These are phyloP conservation scores for Allium fistulosum DNA, from an alignment of 106 monocot genomes.

Conservation along the genomic window DNA sequence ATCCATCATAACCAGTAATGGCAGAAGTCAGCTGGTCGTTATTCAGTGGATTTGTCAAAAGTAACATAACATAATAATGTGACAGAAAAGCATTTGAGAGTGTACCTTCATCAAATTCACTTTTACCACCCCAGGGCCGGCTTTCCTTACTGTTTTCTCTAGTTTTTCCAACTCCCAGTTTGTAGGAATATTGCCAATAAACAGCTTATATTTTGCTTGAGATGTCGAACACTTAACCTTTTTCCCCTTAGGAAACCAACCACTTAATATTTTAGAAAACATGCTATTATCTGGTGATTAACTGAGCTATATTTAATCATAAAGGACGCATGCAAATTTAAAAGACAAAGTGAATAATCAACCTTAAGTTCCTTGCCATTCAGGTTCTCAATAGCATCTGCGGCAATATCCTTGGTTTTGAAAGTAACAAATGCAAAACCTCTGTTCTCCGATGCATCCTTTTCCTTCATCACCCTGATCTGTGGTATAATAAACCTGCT, in stretches of 20 bases:
- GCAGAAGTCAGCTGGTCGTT: too few species aligned
- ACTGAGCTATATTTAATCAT: background rate
- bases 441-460: conserved; percentile 53
- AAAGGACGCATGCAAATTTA: background rate
- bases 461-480: conserved; percentile 75
- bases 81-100: background rate
- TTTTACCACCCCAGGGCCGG: conserved; percentile 64
- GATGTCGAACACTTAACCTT: conserved; percentile 72
- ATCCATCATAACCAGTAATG: too few species aligned
- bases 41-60: too few species aligned
- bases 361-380: conserved; percentile 63
- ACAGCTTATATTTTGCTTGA: conserved; percentile 72
- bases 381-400: conserved; percentile 46
- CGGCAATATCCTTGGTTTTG: conserved; percentile 32
- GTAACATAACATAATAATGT: too few species aligned
- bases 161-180: conserved; percentile 69
- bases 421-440: conserved; percentile 74
- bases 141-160: conserved; percentile 39
- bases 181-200: conserved; percentile 84
- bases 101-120: conserved; percentile 77
- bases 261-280: background rate
- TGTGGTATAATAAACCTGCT: conserved; percentile 9
- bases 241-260: conserved; percentile 43
- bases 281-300: background rate
- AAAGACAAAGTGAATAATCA: background rate